phyloP scores from a whole-genome alignment of 331 rosid species.

The Quercus lobata region DNA sequence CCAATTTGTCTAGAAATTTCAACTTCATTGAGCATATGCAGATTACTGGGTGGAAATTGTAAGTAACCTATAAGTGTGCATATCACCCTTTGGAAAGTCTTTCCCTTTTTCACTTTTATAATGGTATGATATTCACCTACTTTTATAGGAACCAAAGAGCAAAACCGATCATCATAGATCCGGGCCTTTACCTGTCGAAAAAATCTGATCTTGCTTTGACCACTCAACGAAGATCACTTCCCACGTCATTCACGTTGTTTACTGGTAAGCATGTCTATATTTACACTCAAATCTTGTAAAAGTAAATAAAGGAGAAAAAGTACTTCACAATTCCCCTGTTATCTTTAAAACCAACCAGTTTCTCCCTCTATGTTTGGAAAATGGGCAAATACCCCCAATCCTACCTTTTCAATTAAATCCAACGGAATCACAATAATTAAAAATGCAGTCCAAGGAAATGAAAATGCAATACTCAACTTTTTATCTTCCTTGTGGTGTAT shows the following conservation, averaged over 20 bases:
- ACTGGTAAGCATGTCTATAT: conserved; percentile 50
- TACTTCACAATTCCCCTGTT: too few relatives aligned
- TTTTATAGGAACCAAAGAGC: conserved; percentile 82
- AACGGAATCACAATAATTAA: too few relatives aligned
- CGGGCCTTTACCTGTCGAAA: conserved; percentile 89
- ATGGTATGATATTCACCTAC: conserved; percentile 4
- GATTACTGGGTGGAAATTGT: conserved; percentile 91
- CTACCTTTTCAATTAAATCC: too few relatives aligned
- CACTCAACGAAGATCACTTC: conserved; percentile 84
- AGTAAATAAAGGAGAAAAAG: too few relatives aligned
- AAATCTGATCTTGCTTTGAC: conserved; percentile 82
- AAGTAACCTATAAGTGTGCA: conserved; percentile 31
- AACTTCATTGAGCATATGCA: conserved; percentile 87
- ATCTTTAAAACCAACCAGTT: too few relatives aligned
- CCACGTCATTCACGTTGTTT: conserved; percentile 77
- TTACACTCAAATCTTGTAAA: background rate
- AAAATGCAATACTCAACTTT: too few relatives aligned
- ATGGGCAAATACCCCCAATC: too few relatives aligned
- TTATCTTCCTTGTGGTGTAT: too few relatives aligned
- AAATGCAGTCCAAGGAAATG: too few relatives aligned
- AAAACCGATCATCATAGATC: conserved; percentile 86
- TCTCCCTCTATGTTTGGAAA: too few relatives aligned
- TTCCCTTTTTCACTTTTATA: background rate
- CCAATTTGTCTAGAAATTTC: conserved; percentile 73
- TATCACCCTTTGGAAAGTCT: background rate